A percentile compares a stretch with the other conserved stretches of the same genome.
Conservation (phyloP, 768 basidiomycete genomes). For the Kwoniella pini region DNA sequence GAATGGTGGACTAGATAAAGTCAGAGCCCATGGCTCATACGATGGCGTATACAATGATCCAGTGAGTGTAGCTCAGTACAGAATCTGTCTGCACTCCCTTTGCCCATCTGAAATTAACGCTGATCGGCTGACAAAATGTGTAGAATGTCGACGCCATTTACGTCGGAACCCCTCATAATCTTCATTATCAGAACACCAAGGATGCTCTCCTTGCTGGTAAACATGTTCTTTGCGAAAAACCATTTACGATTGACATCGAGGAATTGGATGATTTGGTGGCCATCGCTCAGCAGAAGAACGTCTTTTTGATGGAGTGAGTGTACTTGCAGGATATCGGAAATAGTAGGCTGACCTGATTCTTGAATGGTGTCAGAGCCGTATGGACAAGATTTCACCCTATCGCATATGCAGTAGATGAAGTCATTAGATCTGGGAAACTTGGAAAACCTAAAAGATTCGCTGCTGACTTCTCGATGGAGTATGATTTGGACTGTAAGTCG, state of each 20-base stretch:
- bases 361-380: conserved; percentile 46
- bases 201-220: conserved; percentile 77
- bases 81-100: too few relatives aligned
- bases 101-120: too few relatives aligned
- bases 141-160: conserved; percentile 74
- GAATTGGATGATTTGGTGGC: conserved; percentile 73
- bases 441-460: conserved; percentile 54
- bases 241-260: conserved; percentile 73
- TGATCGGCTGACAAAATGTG: conserved; percentile 31
- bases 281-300: conserved; percentile 72
- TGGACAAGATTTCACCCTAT: conserved; percentile 51
- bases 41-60: conserved; percentile 70
- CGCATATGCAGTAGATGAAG: conserved; percentile 47
- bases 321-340: conserved; percentile 59
- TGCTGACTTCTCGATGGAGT: conserved; percentile 75
- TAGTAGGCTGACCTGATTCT: too few relatives aligned
- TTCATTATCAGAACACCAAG: conserved; percentile 75
- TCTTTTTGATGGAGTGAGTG: conserved; percentile 94
- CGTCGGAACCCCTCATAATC: conserved; percentile 81
- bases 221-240: conserved; percentile 86
- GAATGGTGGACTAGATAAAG: conserved; percentile 52
- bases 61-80: too few relatives aligned
- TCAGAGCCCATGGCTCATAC: conserved; percentile 73
- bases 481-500: conserved; percentile 65
- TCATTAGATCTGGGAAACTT: conserved; percentile 45